Percentiles rank a stretch among this genome's conserved stretches.
phyloP scores from a whole-genome alignment of 768 basidiomycete genomes.

The Lentinula aciculospora region DNA sequence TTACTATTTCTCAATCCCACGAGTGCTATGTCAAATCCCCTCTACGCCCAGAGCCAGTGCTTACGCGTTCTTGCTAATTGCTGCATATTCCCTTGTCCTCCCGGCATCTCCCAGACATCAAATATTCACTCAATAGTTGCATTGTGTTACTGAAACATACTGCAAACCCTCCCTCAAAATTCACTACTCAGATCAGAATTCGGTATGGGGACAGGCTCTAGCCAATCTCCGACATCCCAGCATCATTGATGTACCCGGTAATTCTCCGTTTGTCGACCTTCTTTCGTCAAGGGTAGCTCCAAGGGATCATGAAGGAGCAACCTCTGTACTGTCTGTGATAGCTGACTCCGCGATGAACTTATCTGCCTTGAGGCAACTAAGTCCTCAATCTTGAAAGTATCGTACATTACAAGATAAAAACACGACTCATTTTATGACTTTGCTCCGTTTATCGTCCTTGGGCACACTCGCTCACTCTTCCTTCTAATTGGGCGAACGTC shows the following conservation, averaged over 20 bases:
- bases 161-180: neutral
- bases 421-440: neutral
- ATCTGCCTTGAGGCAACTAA: slow-evolving; percentile 6
- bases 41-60: too few species aligned
- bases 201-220: neutral
- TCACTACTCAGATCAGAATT: neutral
- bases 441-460: neutral
- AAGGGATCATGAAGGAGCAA: too few species aligned
- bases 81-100: too few species aligned
- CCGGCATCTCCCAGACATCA: too few species aligned
- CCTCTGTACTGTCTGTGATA: neutral
- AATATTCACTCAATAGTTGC: neutral
- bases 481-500: neutral
- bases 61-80: too few species aligned
- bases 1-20: neutral
- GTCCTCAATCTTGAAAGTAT: neutral
- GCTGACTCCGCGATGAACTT: neutral
- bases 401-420: neutral
- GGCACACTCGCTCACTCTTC: neutral
- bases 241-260: neutral
- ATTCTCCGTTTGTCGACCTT: slow-evolving; percentile 4
- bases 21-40: neutral
- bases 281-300: neutral
- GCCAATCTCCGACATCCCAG: neutral
- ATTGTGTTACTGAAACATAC: neutral